These are phyloP conservation scores for Pseudopithomyces chartarum DNA, from an alignment of 2,329 filamentous ascomycete species.

Conservation along the genomic window DNA sequence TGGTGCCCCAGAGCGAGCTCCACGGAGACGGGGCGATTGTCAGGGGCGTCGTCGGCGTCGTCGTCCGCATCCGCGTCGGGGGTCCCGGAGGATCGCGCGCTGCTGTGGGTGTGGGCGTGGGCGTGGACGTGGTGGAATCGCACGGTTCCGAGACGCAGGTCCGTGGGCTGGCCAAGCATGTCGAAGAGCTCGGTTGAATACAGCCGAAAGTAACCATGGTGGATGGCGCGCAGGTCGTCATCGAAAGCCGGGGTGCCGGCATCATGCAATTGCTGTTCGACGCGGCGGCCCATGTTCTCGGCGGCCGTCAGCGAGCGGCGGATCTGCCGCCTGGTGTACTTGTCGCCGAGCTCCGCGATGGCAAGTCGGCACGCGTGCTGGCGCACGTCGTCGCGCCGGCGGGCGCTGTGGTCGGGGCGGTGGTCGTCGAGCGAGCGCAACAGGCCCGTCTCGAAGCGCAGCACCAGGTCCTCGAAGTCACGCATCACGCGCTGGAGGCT, in stretches of 20 bases:
- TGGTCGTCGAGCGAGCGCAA: constrained; percentile 31
- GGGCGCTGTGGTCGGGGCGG: constrained; percentile 1
- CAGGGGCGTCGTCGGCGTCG: not conserved
- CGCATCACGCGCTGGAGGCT: constrained; percentile 33
- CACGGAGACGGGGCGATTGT: constrained; percentile 19
- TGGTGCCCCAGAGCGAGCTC: constrained; percentile 40
- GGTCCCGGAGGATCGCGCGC: no score
- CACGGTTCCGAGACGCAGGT: constrained; percentile 42
- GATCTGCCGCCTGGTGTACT: constrained; percentile 40
- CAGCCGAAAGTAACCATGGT: constrained; percentile 43
- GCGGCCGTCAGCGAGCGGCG: constrained; percentile 33
- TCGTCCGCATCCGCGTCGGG: no score
- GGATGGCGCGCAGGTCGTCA: constrained; percentile 26
- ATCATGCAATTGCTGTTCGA: constrained; percentile 36
- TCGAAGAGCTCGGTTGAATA: constrained; percentile 44
- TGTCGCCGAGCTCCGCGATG: constrained; percentile 36
- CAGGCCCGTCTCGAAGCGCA: constrained; percentile 34
- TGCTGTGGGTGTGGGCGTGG: no score
- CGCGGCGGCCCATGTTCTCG: constrained; percentile 35
- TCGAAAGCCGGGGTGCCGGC: constrained; percentile 5
- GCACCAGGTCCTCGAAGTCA: constrained; percentile 39
- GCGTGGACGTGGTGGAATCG: constrained; percentile 35
- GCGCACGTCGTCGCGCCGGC: constrained; percentile 24
- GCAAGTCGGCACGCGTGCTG: constrained; percentile 40
- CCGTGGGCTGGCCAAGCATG: constrained; percentile 39